Evolutionary conservation across 805 yeast genomes (phyloP).

Genomic region (Starmera pachycereana): DNA sequence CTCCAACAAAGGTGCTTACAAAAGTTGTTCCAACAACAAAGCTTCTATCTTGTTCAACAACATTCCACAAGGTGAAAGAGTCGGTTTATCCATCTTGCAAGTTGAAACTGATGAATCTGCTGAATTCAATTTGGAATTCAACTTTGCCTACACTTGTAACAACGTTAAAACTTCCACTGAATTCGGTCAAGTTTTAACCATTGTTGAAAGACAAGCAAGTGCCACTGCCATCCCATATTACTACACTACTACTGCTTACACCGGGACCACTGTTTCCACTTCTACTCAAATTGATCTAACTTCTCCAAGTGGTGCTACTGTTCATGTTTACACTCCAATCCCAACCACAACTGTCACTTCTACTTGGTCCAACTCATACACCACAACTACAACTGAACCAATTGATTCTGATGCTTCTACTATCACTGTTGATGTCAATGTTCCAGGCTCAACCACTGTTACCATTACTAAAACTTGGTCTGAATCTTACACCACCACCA

Average conservation of each 20-base stretch:
- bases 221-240: constrained; percentile 9
- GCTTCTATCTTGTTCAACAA: constrained; percentile 12
- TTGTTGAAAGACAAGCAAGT: constrained; percentile 10
- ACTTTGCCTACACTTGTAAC: constrained; percentile 9
- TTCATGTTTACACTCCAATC: constrained; percentile 10
- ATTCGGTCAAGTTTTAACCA: constrained; percentile 1
- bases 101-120: constrained; percentile 3
- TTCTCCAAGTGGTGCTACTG: constrained; percentile 11
- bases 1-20: constrained; percentile 4
- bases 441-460: neutral
- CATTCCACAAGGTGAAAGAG: constrained; percentile 17
- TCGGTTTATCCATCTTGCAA: constrained; percentile 24
- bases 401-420: neutral
- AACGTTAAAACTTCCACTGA: neutral
- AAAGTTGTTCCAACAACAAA: constrained; percentile 18
- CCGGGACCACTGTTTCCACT: constrained; percentile 10
- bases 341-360: constrained; percentile 2
- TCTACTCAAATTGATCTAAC: constrained; percentile 7
- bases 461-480: neutral
- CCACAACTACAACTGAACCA: constrained; percentile 1
- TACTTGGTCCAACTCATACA: neutral
- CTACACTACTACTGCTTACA: constrained; percentile 9
- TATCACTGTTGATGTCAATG: neutral
- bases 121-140: constrained; percentile 3
- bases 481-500: neutral